Evolutionary conservation across 1,139 yeast genomes (phyloP).

Genomic region (Hyphopichia buzzinii): DNA sequence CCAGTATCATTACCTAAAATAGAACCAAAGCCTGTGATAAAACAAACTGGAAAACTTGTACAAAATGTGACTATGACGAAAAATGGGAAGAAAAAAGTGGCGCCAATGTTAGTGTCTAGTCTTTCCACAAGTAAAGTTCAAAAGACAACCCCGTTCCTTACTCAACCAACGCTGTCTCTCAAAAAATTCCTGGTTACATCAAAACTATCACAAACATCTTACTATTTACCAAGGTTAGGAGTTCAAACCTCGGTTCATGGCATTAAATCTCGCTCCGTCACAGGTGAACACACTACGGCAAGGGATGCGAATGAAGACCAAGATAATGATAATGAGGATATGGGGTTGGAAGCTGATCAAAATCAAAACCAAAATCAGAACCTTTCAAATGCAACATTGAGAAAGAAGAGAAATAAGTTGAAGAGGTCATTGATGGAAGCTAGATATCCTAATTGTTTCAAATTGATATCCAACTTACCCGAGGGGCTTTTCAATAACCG

Average conservation of each 20-base stretch:
- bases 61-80: conserved; percentile 57
- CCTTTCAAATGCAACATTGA: conserved; percentile 33
- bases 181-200: conserved; percentile 22
- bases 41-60: conserved; percentile 17
- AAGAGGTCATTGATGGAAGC: conserved; percentile 31
- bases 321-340: conserved; percentile 45
- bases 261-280: conserved; percentile 21
- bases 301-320: conserved; percentile 26
- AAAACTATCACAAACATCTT: conserved; percentile 41
- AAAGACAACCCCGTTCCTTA: conserved; percentile 3
- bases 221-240: conserved; percentile 47
- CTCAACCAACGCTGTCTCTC: conserved; percentile 8
- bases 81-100: conserved; percentile 82
- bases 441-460: conserved; percentile 39
- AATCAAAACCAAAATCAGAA: conserved; percentile 10
- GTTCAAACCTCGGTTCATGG: conserved; percentile 49
- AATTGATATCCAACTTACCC: conserved; percentile 33
- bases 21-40: conserved; percentile 10
- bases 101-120: conserved; percentile 71
- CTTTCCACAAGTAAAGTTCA: conserved; percentile 33
- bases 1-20: not conserved
- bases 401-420: conserved; percentile 32
- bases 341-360: conserved; percentile 29
- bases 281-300: conserved; percentile 9
- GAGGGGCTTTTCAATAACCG: conserved; percentile 38